These are phyloP conservation scores for Sarocladiaceae sp. DNA, from an alignment of 2,329 filamentous ascomycete genomes.

Conservation along the genomic window DNA sequence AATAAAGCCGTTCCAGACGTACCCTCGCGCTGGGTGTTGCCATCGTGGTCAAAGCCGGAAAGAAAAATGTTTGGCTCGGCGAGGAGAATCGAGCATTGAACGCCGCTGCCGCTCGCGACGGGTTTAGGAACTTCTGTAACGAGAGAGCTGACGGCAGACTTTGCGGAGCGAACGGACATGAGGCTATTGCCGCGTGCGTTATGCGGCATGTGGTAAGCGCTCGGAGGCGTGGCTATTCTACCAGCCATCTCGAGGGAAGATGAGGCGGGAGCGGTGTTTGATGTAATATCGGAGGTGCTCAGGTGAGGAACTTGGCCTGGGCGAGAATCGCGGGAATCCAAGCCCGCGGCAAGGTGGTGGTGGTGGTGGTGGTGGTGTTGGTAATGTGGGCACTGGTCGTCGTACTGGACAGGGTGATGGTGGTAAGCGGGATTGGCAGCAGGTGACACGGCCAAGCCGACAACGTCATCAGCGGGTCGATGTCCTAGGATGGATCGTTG, in stretches of 20 bases:
- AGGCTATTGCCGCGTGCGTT: slow-evolving; percentile 36
- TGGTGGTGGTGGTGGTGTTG: not conserved
- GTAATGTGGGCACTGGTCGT: slow-evolving; percentile 11
- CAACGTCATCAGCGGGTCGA: slow-evolving; percentile 9
- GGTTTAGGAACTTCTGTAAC: slow-evolving; percentile 62
- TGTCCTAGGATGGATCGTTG: slow-evolving; percentile 1
- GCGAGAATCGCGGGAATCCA: slow-evolving; percentile 1
- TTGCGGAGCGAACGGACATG: slow-evolving; percentile 44
- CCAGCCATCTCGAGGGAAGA: slow-evolving; percentile 8
- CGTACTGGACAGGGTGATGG: not conserved
- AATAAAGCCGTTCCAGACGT: slow-evolving; percentile 74
- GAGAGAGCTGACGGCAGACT: slow-evolving; percentile 42
- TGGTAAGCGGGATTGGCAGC: slow-evolving; percentile 3
- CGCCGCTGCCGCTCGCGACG: slow-evolving; percentile 69
- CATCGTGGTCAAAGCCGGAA: slow-evolving; percentile 69
- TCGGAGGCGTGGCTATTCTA: slow-evolving; percentile 11
- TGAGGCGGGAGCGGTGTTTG: slow-evolving; percentile 9
- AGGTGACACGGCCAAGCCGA: slow-evolving; percentile 8
- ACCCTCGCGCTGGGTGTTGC: slow-evolving; percentile 44
- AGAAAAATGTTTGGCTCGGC: slow-evolving; percentile 78
- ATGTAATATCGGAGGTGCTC: slow-evolving; percentile 4
- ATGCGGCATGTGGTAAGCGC: slow-evolving; percentile 18
- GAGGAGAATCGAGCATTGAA: slow-evolving; percentile 66
- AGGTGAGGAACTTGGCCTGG: slow-evolving; percentile 1
- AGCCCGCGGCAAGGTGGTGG: not conserved